Base-by-base conservation (phyloP, 306 rosid species). In the Prunus salicina region DNA sequence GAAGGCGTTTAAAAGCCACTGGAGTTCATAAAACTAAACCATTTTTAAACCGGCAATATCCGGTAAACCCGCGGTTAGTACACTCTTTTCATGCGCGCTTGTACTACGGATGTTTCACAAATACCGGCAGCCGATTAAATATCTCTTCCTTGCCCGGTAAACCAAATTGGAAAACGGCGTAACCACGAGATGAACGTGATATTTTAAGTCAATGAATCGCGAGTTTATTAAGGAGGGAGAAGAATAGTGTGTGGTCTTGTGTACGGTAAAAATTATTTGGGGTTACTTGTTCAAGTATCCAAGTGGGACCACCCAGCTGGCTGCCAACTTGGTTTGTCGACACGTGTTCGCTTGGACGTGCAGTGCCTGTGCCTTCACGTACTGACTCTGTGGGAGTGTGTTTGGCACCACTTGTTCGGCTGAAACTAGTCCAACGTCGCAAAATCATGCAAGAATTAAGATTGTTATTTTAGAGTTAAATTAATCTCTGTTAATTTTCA, bases 41-140 rank as follows among this genome's bases (percentile, higher is more conserved):
- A 49, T 45, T 71, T 75, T 73, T 79, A 75, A 79, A 89, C 94
- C 89, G 88, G 91, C 91, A 87, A 82, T 76, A 61, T 75, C 89
- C 93, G 80, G 91, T 87, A 89, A 83, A 90, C 80, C 72, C 84
- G 97, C 87, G 20, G 45, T 84, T 69, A 56, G 74, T 75, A 75
- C 79, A 78, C 84, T 50, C 76, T 69, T 77, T 75, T 55, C 79
- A 70, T 74, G 79, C 84, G 82, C 72, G 79, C 81, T 73, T 84
- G 86, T 78, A 76, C 74, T 64, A 69, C 80, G 84, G 87, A 72
- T 84, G 93, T 93, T 88, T 38, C 73, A 63, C 24, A 45, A 78
- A 82, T 86, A 82, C 90, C 86, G 85, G 93, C 93, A 90, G 62
- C 75, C 64, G 49, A 73, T 51, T 62, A 38, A 83, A 62, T 79